Conservation (phyloP, 1,139 yeast genomes). For the Sugiyamaella paludigena region DNA sequence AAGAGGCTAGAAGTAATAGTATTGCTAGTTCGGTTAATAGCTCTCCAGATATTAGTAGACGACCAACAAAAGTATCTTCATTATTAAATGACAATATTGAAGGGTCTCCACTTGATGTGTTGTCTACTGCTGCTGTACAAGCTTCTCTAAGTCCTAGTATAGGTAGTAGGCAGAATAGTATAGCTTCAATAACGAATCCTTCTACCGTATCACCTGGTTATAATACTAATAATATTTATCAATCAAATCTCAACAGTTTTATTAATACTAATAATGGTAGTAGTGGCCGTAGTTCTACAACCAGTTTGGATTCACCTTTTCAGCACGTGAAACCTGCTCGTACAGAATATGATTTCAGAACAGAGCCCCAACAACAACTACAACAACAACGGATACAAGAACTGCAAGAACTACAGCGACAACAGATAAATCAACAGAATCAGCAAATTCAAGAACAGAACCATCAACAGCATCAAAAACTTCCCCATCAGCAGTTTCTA, state of each 20-base stretch:
- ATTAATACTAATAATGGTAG: not conserved
- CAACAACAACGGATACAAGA: too few relatives aligned
- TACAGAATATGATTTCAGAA: too few relatives aligned
- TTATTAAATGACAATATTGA: slow-evolving; percentile 30
- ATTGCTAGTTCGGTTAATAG: slow-evolving; percentile 15
- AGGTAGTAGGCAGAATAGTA: slow-evolving; percentile 1
- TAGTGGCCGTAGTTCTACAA: not conserved
- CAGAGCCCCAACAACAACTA: too few relatives aligned
- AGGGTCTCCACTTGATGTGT: slow-evolving; percentile 17
- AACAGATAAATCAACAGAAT: too few relatives aligned
- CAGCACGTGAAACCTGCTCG: too few relatives aligned
- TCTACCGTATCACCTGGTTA: not conserved
- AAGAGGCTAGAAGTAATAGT: slow-evolving; percentile 11
- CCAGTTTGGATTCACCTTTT: not conserved
- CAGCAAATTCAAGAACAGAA: not conserved
- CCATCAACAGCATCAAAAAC: not conserved
- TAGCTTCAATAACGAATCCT: slow-evolving; percentile 5
- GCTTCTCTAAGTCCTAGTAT: slow-evolving; percentile 12
- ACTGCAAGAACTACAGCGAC: too few relatives aligned
- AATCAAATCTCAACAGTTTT: not conserved
- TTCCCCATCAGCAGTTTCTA: not conserved
- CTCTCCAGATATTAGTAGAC: slow-evolving; percentile 22
- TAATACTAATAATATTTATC: not conserved
- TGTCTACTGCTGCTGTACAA: slow-evolving; percentile 15
- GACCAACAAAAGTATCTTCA: slow-evolving; percentile 32